phyloP scores from a whole-genome alignment of 108 stramenopile genomes.

The Skeletonema grethae region DNA sequence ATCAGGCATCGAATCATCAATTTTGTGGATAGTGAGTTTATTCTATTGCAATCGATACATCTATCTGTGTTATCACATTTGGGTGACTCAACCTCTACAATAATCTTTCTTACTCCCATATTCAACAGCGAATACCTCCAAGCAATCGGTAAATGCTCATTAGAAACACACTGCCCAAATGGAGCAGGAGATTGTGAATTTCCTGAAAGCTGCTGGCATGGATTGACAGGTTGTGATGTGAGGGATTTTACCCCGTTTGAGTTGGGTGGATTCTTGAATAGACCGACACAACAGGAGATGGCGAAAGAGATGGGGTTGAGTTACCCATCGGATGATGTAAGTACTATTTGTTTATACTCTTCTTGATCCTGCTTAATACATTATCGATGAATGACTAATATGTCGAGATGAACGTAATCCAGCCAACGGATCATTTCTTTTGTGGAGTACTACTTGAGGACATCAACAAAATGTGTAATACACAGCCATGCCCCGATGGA shows the following conservation, averaged over 20 bases:
- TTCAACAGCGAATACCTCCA: background rate
- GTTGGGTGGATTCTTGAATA: slow-evolving; percentile 20
- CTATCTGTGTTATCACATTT: too few relatives aligned
- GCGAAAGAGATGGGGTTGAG: slow-evolving; percentile 17
- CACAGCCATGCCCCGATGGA: slow-evolving; percentile 20
- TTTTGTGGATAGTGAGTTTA: slow-evolving; percentile 15
- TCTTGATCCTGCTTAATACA: background rate
- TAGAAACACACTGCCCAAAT: slow-evolving; percentile 32
- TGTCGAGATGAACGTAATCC: background rate
- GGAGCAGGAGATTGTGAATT: slow-evolving; percentile 12
- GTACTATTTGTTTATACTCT: background rate
- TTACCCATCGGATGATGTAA: slow-evolving; percentile 26
- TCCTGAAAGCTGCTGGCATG: slow-evolving; percentile 18
- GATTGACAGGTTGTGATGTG: slow-evolving; percentile 21
- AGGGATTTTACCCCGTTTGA: slow-evolving; percentile 17
- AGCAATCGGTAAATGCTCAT: slow-evolving; percentile 6
- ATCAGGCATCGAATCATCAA: slow-evolving; percentile 20
- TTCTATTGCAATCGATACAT: background rate
- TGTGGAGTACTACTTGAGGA: slow-evolving; percentile 14
- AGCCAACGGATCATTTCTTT: slow-evolving; percentile 36
- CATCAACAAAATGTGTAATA: slow-evolving; percentile 3
- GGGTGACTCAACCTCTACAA: too few relatives aligned
- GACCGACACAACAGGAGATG: slow-evolving; percentile 20
- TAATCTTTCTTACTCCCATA: background rate
- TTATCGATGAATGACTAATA: background rate